These are phyloP conservation scores for Globisporangium camurandrum DNA, from an alignment of 352 stramenopile species.

Conservation along the genomic window DNA sequence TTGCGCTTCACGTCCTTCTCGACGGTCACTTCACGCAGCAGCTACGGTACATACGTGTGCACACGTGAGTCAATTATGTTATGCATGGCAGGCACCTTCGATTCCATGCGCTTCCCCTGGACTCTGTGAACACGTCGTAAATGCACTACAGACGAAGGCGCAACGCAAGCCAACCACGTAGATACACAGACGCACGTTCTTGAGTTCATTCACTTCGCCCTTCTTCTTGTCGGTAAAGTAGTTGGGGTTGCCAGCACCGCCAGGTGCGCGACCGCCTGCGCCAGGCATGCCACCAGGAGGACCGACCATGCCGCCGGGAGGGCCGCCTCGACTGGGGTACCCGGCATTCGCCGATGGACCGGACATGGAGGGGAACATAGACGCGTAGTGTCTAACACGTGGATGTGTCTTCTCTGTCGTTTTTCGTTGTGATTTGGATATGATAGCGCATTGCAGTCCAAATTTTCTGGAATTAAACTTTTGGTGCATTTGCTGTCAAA, in stretches of 20 bases:
- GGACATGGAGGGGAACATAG: slow-evolving; percentile 33
- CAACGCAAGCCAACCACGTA: background rate
- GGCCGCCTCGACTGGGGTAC: slow-evolving; percentile 13
- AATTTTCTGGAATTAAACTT: too few relatives aligned
- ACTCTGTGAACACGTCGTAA: too few relatives aligned
- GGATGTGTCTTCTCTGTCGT: too few relatives aligned
- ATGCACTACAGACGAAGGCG: too few relatives aligned
- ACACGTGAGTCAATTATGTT: slow-evolving; percentile 55
- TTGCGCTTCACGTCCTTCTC: slow-evolving; percentile 96
- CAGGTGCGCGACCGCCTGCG: slow-evolving; percentile 16
- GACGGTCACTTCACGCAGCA: slow-evolving; percentile 92
- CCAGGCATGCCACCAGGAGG: slow-evolving; percentile 2
- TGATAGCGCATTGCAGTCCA: too few relatives aligned
- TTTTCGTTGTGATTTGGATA: too few relatives aligned
- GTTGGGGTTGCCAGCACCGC: slow-evolving; percentile 41
- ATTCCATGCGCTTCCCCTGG: too few relatives aligned
- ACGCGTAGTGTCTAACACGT: too few relatives aligned
- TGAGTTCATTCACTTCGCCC: slow-evolving; percentile 93
- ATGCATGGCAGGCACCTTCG: too few relatives aligned
- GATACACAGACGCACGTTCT: slow-evolving; percentile 64
- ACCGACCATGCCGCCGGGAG: background rate
- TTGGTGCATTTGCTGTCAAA: too few relatives aligned
- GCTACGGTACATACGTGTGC: slow-evolving; percentile 6
- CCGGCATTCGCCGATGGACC: slow-evolving; percentile 7
- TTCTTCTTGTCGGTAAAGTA: slow-evolving; percentile 93